phyloP scores from a whole-genome alignment of 1,284 basidiomycete species.

The Rhodotorula sp. region DNA sequence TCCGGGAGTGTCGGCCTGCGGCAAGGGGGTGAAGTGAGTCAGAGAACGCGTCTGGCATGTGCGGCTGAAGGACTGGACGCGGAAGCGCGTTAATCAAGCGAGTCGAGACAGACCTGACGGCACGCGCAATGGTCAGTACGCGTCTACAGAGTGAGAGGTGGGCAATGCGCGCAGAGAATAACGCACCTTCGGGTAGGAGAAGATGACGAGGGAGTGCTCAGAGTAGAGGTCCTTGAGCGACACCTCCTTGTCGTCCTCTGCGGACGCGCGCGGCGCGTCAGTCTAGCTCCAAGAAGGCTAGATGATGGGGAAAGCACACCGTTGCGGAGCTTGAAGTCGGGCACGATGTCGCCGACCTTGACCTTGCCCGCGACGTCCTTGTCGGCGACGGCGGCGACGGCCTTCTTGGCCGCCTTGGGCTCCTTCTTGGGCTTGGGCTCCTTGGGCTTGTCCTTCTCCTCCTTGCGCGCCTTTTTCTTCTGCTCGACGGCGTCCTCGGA shows the following conservation, averaged over 20 bases:
- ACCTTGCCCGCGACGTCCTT: constrained; percentile 13
- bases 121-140: too few species aligned
- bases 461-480: neutral
- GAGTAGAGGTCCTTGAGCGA: constrained; percentile 56
- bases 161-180: constrained; percentile 51
- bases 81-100: neutral
- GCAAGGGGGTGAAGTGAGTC: neutral
- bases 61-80: neutral
- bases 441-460: neutral
- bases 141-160: neutral
- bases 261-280: constrained; percentile 50
- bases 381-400: constrained; percentile 36
- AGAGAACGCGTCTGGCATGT: neutral
- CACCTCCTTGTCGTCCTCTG: constrained; percentile 51
- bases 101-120: neutral
- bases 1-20: constrained; percentile 47
- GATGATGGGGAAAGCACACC: constrained; percentile 20
- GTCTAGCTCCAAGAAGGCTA: too few species aligned
- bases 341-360: constrained; percentile 70
- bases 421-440: neutral
- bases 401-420: constrained; percentile 5
- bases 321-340: constrained; percentile 67
- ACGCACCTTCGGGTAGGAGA: constrained; percentile 60
- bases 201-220: constrained; percentile 73
- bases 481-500: neutral